Evolutionary conservation across 352 stramenopile genomes (phyloP), one percentile per base, ranked within the genome.

Genomic region (Phytophthora vignae): DNA sequence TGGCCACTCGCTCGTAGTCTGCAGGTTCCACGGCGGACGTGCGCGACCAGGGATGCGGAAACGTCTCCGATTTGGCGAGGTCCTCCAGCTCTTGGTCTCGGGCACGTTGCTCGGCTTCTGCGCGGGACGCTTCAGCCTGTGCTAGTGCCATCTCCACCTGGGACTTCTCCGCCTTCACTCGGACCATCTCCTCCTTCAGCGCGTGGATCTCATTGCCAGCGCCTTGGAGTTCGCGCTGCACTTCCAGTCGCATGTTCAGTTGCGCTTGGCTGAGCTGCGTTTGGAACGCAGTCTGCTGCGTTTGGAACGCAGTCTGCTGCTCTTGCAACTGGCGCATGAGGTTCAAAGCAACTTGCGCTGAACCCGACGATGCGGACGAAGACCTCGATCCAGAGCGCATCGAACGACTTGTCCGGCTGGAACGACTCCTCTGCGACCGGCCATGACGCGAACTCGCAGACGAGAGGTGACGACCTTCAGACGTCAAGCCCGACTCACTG

Each of bases 321-420:
- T 50, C 42, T 21, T 60, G 55, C 7, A 60, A n/a, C 9, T 50
- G 33, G 19, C 21, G 11, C 55, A 50, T 60, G 12, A 31, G 21
- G 53, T 60, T 60, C n/a, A 27, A 27, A 3, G 25, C 25, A 3
- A 27, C 25, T 27, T 27, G 25, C 25, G 25, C 25, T 27, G 25
- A 1, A 27, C 25, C 25, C 25, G 25, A 27, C 25, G 25, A 27
- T 27, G 25, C 25, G 25, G 25, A 27, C 25, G 25, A 27, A 27
- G 25, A 27, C 25, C 25, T 27, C 3, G 25, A 27, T 27, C 25
- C 25, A 3, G 42, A 50, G 42, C 42, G 10, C 17, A 50, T 21
- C 14, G 42, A 50, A 22, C 42, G 42, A 21, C 15, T 50, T 50
- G 42, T 22, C 14, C 42, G 1, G 14, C 42, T 50, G 42, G 42